Conservation (phyloP, 2,329 filamentous ascomycete genomes). For the Ustulina deusta region DNA sequence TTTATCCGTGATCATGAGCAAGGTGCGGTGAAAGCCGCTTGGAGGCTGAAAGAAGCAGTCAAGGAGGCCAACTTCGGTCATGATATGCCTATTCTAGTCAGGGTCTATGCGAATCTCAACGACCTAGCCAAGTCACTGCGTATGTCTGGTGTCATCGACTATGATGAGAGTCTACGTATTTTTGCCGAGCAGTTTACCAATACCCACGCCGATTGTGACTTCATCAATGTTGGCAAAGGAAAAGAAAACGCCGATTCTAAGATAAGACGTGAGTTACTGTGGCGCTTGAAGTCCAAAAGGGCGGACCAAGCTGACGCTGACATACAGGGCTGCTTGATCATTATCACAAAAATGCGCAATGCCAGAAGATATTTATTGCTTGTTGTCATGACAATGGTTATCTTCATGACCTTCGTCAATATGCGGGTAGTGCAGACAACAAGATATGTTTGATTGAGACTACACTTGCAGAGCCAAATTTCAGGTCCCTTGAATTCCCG, state of each 20-base stretch:
- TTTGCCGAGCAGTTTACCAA: conserved; percentile 54
- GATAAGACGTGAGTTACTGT: conserved; percentile 47
- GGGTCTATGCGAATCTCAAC: conserved; percentile 53
- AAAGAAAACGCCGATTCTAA: conserved; percentile 53
- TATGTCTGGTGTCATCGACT: conserved; percentile 50
- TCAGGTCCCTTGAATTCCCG: conserved; percentile 50
- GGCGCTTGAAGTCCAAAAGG: neutral
- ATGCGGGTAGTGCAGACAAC: conserved; percentile 44
- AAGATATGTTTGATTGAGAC: conserved; percentile 51
- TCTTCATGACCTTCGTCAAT: conserved; percentile 52
- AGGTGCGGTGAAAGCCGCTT: conserved; percentile 49
- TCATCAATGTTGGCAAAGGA: conserved; percentile 53
- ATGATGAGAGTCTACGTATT: conserved; percentile 49
- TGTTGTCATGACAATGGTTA: conserved; percentile 54
- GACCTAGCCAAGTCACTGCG: conserved; percentile 51
- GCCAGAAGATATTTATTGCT: conserved; percentile 52
- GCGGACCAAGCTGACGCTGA: conserved; percentile 17
- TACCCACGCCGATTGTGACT: conserved; percentile 52
- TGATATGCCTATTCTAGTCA: conserved; percentile 51
- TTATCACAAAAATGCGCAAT: conserved; percentile 52
- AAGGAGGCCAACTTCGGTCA: conserved; percentile 44
- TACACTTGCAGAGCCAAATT: conserved; percentile 50
- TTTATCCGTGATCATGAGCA: conserved; percentile 47
- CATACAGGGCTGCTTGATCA: conserved; percentile 51
- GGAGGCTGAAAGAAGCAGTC: conserved; percentile 51